Base-by-base conservation (phyloP, 1,284 basidiomycete species). In the Heterobasidion irregulare region DNA sequence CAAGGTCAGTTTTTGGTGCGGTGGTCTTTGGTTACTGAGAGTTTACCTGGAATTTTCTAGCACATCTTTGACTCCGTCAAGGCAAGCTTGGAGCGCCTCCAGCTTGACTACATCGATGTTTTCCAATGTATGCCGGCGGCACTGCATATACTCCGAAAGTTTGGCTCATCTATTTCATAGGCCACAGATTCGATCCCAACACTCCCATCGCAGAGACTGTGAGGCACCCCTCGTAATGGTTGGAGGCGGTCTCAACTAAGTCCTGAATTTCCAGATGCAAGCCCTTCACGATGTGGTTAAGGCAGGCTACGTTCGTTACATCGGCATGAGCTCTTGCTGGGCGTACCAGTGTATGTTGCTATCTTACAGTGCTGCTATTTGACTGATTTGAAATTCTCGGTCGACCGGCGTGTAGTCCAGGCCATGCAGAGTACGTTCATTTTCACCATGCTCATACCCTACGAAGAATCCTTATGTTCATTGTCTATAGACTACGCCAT, bases 21-120 rank as follows among this genome's bases (percentile, higher is more conserved):
- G 6, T 12, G n/a, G n/a, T 41, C 38, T 67, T 56, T 61, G 67
- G 52, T 59, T 46, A n/a, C 26, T 18, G 34, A 10, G n/a, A 41
- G 8, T 41, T 41, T 41, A 10, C 10, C 6, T 5, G 26, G 8
- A 10, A 41, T 41, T 41, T n/a, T 59, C 4, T 47, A 76, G 75
- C 66, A 75, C 38, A 75, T 77, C 56, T 76, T 77, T 58, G 73
- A 73, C 15, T 68, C 70, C 2, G 72, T 77, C 55, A 72, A 76
- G 57, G 65, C 58, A 7, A 75, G 73, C 16, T 60, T 77, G 53
- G 61, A 74, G 57, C 65, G 75, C 1, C 68, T 76, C 6, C 67
- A 70, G 43, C 57, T 75, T 2, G 75, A 77, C 38, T 75, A 78
- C 61, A 68, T 78, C 59, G 76, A 77, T 58, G 59, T 77, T 5